Percentiles rank a stretch among this genome's conserved stretches.
Evolutionary conservation across 1,284 basidiomycete species (phyloP).

Genomic region (Veloboletus limbatus): DNA sequence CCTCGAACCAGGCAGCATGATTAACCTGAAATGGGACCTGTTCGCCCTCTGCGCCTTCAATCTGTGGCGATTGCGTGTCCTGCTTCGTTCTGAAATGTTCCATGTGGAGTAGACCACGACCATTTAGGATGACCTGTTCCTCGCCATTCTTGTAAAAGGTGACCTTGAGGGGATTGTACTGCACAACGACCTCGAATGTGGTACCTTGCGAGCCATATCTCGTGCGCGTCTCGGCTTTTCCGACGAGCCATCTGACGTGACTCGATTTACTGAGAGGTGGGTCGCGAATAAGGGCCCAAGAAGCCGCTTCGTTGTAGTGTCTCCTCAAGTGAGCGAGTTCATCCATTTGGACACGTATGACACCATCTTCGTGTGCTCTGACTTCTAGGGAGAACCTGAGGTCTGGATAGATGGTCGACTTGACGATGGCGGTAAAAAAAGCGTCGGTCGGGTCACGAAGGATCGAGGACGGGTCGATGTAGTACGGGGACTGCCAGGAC

Average conservation of each 20-base stretch:
- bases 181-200: conserved; percentile 63
- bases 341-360: conserved; percentile 83
- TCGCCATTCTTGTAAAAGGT: conserved; percentile 70
- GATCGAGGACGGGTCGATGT: conserved; percentile 57
- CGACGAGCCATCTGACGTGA: conserved; percentile 58
- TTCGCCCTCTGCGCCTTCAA: conserved; percentile 39
- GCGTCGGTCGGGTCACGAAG: conserved; percentile 52
- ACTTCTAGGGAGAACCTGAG: conserved; percentile 79
- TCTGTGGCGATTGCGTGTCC: conserved; percentile 39
- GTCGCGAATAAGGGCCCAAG: conserved; percentile 78
- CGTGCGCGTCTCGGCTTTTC: conserved; percentile 59
- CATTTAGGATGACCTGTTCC: conserved; percentile 88
- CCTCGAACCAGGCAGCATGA: conserved; percentile 81
- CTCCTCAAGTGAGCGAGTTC: conserved; percentile 75
- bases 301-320: conserved; percentile 86
- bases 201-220: conserved; percentile 56
- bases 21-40: conserved; percentile 61
- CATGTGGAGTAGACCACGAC: conserved; percentile 90
- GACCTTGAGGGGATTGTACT: conserved; percentile 73
- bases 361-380: conserved; percentile 79
- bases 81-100: conserved; percentile 89
- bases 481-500: conserved; percentile 83
- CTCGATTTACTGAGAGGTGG: conserved; percentile 50
- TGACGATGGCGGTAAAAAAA: conserved; percentile 67
- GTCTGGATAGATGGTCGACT: conserved; percentile 78